phyloP scores from a whole-genome alignment of 1,284 basidiomycete genomes.

The Cryptococcus sp. region DNA sequence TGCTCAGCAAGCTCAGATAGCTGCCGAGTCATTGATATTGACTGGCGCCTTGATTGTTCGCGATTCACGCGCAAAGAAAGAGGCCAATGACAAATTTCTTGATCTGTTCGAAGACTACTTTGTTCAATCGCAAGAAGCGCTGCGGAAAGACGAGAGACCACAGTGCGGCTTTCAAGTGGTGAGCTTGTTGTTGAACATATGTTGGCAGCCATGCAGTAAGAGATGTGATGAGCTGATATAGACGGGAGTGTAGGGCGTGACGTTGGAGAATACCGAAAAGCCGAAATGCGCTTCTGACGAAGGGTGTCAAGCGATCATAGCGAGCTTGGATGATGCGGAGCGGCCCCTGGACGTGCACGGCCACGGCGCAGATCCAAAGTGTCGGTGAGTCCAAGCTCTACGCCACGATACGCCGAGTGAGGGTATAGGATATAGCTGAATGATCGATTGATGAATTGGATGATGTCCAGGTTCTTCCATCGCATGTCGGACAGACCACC shows the following conservation, averaged over 20 bases:
- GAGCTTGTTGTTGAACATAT: slow-evolving; percentile 56
- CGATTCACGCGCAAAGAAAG: slow-evolving; percentile 78
- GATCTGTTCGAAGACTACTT: slow-evolving; percentile 86
- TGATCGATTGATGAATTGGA: too few relatives aligned
- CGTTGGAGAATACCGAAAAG: slow-evolving; percentile 89
- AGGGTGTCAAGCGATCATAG: slow-evolving; percentile 49
- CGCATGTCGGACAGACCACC: slow-evolving; percentile 76
- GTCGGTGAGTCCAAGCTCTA: slow-evolving; percentile 55
- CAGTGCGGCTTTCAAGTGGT: slow-evolving; percentile 62
- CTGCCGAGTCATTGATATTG: slow-evolving; percentile 73
- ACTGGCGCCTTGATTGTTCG: slow-evolving; percentile 75
- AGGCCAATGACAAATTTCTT: slow-evolving; percentile 74
- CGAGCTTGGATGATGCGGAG: slow-evolving; percentile 66
- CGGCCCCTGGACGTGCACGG: slow-evolving; percentile 69
- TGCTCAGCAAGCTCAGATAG: slow-evolving; percentile 55
- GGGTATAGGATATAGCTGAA: too few relatives aligned
- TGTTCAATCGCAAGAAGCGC: slow-evolving; percentile 62
- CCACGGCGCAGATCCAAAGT: slow-evolving; percentile 84
- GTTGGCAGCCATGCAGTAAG: neutral
- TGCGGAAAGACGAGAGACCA: slow-evolving; percentile 75
- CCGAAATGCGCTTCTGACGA: slow-evolving; percentile 69
- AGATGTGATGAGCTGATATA: neutral
- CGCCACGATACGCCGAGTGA: neutral
- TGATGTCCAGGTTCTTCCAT: slow-evolving; percentile 69
- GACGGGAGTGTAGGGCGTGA: slow-evolving; percentile 65